Percentiles rank a stretch among this genome's conserved stretches.
Evolutionary conservation across 2,329 filamentous ascomycete species (phyloP).

Genomic region (Neocatenulostroma microsporum): DNA sequence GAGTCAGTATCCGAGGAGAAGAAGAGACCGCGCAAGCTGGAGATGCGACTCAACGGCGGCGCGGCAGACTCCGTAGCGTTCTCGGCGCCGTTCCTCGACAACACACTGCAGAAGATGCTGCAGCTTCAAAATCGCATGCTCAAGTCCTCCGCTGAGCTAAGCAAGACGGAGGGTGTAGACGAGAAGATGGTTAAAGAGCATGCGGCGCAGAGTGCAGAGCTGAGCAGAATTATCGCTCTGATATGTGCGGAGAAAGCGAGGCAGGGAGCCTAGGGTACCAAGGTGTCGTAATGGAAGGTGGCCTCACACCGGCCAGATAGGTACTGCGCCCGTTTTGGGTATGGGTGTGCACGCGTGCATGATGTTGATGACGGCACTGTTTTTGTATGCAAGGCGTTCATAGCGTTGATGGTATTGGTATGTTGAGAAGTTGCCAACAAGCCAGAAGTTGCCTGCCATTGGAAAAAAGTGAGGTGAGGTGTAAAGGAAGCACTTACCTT

Average conservation of each 20-base stretch:
- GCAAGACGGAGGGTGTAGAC: slow-evolving; percentile 37
- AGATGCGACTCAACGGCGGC: slow-evolving; percentile 39
- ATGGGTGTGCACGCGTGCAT: no score
- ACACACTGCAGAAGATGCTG: slow-evolving; percentile 45
- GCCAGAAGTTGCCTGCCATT: no score
- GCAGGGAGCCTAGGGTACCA: slow-evolving; percentile 39
- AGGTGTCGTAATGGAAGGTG: no score
- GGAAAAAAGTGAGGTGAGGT: no score
- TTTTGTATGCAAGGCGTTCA: no score
- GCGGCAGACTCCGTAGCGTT: slow-evolving; percentile 38
- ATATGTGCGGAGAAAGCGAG: slow-evolving; percentile 48
- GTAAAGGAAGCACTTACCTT: no score
- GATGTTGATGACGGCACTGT: no score
- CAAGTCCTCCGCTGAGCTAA: slow-evolving; percentile 40
- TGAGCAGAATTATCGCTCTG: slow-evolving; percentile 43
- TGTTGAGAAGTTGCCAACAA: no score
- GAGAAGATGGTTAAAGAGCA: slow-evolving; percentile 44
- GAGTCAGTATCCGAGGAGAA: slow-evolving; percentile 24
- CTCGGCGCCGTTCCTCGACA: slow-evolving; percentile 47
- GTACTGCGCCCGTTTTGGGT: no score
- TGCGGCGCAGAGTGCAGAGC: slow-evolving; percentile 42
- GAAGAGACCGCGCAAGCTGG: slow-evolving; percentile 43
- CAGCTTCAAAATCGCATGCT: slow-evolving; percentile 45
- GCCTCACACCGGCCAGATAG: no score
- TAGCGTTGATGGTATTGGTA: no score